Percentiles rank a stretch among this genome's conserved stretches.
phyloP scores from a whole-genome alignment of 305 asterid species.

The Rubia balearica region DNA sequence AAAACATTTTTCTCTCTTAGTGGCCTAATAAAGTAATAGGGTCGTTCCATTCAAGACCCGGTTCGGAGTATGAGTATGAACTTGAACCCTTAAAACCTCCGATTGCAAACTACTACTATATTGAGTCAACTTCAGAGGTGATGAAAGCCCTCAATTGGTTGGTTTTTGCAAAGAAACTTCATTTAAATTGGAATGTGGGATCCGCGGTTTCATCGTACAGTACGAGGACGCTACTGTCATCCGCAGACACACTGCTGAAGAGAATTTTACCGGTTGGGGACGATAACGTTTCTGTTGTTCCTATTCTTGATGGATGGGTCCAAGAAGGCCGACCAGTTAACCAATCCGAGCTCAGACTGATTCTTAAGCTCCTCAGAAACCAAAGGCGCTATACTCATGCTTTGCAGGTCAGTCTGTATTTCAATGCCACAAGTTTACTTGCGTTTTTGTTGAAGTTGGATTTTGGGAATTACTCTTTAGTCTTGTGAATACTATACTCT shows the following conservation, averaged over 20 bases:
- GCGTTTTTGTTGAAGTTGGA: not conserved
- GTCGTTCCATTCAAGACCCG: not conserved
- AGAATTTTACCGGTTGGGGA: constrained; percentile 11
- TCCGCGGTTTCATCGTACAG: not conserved
- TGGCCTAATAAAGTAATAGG: too few relatives aligned
- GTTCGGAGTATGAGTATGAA: not conserved
- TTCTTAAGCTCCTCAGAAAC: constrained; percentile 9
- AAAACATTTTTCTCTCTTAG: too few relatives aligned
- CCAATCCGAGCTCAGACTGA: not conserved
- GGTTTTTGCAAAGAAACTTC: not conserved
- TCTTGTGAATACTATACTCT: not conserved
- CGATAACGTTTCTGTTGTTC: constrained; percentile 8
- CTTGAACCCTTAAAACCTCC: not conserved
- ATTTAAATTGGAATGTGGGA: not conserved
- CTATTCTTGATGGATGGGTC: constrained; percentile 17
- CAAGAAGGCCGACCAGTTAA: constrained; percentile 10
- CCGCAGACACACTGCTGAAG: constrained; percentile 8
- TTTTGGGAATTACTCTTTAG: not conserved
- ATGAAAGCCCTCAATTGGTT: constrained; percentile 1
- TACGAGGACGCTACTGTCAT: not conserved
- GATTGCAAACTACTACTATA: not conserved
- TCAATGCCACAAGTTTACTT: not conserved
- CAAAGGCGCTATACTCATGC: constrained; percentile 13
- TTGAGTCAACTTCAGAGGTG: not conserved
- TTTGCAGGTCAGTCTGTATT: constrained; percentile 13